Base-by-base conservation (phyloP, 2,329 filamentous ascomycete genomes). In the Colletotrichum spinosum region DNA sequence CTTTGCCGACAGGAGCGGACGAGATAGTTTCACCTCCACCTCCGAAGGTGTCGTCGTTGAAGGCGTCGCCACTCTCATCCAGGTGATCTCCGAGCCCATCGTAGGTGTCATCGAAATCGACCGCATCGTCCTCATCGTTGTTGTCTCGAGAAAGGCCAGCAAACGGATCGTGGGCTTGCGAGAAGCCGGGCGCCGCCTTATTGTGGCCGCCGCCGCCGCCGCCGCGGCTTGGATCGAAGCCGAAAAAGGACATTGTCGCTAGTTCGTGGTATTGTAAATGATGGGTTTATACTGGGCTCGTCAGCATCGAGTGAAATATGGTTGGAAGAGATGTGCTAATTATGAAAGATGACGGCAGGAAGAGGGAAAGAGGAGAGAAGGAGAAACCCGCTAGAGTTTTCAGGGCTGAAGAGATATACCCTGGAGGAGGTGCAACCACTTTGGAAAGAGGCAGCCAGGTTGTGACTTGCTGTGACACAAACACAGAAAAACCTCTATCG, bases 1-100 rank as follows among this genome's bases (percentile, higher is more conserved):
- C 95, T 76, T 92, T 97, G 74, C 94, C 94, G 65, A 96, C 88
- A 10, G 83, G 83, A 37, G 83, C 78, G 42, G 76, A 70, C 15
- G 76, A 74, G 15, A 77, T 80, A 5, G 25, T 25, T 41, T 78
- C 80, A 61, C 75, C 75, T 65, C 79, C 75, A 11, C 75, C 78
- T 46, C 81, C 92, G 75, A 99, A 99, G 2, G 96, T 99, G 76
- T 98, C 96, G 72, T 98, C 93, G 78, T 99, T 99, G 84, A 97
- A 93, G 55, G 87, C 93, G 82, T 99, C 96, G 73, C 95, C 92
- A 17, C 92, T 90, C 76, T 99, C 95, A 73, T 97, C 90, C 41
- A 99, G 89, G 77, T 92, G 89, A 74, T 97, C 92, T 61, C 94
- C 96, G 45, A 99, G 84, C 15, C 95, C 95, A 78, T 99, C 96